Conservation (phyloP, 2,329 filamentous ascomycete species). For the Leptodontidium sp. region DNA sequence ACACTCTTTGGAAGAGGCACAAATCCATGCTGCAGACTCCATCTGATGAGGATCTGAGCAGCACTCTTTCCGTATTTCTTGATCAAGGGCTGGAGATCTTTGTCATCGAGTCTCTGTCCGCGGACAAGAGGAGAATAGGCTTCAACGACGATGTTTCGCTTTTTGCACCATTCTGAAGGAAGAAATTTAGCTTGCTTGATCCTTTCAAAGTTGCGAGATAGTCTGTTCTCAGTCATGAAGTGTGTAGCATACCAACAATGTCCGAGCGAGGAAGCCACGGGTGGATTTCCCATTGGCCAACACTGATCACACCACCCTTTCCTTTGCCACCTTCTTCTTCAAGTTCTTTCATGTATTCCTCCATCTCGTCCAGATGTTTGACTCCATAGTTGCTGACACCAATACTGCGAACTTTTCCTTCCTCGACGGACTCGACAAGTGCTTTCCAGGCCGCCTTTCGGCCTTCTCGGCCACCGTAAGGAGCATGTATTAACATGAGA, state of each 20-base stretch:
- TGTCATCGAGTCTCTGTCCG: constrained; percentile 76
- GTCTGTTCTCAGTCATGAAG: background rate
- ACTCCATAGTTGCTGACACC: constrained; percentile 73
- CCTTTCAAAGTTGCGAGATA: too few species aligned
- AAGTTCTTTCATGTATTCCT: constrained; percentile 65
- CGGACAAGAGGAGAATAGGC: constrained; percentile 69
- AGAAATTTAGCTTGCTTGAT: background rate
- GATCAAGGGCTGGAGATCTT: constrained; percentile 68
- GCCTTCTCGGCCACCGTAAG: constrained; percentile 62
- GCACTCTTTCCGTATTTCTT: constrained; percentile 77
- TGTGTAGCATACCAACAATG: constrained; percentile 58
- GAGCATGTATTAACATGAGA: constrained; percentile 67
- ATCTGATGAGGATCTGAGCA: constrained; percentile 81
- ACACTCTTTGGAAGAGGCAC: constrained; percentile 79
- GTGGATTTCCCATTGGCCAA: constrained; percentile 90
- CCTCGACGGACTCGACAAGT: constrained; percentile 69
- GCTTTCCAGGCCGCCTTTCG: constrained; percentile 69
- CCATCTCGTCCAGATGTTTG: constrained; percentile 67
- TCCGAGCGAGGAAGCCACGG: constrained; percentile 86
- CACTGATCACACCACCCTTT: constrained; percentile 76
- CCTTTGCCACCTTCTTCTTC: constrained; percentile 67
- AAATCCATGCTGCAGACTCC: constrained; percentile 81
- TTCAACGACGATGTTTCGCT: constrained; percentile 68
- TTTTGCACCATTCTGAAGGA: constrained; percentile 68
- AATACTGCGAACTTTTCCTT: constrained; percentile 67